A percentile compares a stretch with the other conserved stretches of the same genome.
phyloP scores from a whole-genome alignment of 148 eudicot species.

The Rhododendron henanense region DNA sequence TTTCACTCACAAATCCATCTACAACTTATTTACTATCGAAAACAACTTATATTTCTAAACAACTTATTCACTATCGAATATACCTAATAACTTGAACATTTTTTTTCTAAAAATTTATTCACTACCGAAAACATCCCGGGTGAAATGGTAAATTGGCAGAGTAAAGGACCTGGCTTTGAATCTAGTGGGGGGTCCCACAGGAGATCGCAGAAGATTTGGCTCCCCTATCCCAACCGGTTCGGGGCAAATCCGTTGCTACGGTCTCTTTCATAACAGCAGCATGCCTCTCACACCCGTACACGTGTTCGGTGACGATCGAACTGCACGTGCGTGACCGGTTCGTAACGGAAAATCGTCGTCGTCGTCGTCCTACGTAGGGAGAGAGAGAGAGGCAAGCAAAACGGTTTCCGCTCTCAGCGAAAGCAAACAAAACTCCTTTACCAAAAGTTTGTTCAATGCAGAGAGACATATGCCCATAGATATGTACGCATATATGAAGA shows the following conservation, averaged over 20 bases:
- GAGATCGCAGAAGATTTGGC: not conserved
- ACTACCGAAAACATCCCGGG: too few relatives aligned
- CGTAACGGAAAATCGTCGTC: conserved; percentile 6
- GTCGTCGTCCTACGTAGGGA: not conserved
- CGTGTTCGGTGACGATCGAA: not conserved
- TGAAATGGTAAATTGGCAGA: too few relatives aligned
- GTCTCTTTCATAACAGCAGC: not conserved
- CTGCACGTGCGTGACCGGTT: not conserved
- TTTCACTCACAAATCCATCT: too few relatives aligned
- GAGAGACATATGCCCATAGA: not conserved
- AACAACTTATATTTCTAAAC: too few relatives aligned
- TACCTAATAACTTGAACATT: too few relatives aligned
- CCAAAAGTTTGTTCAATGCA: not conserved
- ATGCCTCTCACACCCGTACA: not conserved
- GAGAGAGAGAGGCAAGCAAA: not conserved
- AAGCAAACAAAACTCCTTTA: not conserved
- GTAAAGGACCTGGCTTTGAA: not conserved
- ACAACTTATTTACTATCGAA: too few relatives aligned
- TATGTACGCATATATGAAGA: not conserved
- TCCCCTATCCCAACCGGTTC: not conserved
- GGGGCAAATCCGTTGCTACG: not conserved
- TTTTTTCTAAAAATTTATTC: too few relatives aligned
- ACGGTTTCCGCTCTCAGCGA: not conserved
- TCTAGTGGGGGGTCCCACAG: not conserved
- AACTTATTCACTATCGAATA: too few relatives aligned